Evolutionary conservation across 2,329 filamentous ascomycete species (phyloP).

Genomic region (Alternaria triticina): DNA sequence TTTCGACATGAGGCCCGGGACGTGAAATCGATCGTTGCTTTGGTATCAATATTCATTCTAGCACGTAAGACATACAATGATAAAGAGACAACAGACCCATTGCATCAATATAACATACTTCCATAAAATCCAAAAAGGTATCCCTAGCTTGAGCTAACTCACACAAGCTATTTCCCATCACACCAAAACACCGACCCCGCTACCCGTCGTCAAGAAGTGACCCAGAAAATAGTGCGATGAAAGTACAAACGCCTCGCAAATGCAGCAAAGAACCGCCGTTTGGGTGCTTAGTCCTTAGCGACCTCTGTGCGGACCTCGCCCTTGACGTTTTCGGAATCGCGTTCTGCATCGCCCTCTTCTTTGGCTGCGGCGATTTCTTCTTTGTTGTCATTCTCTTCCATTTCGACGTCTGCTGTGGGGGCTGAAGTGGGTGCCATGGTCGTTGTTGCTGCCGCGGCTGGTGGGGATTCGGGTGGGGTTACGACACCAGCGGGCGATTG

Average conservation of each 20-base stretch:
- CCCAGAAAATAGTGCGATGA: conserved; percentile 1
- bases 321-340: conserved; percentile 39
- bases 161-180: conserved; percentile 12
- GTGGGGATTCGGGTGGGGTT: conserved; percentile 47
- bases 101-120: background rate
- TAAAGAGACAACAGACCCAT: background rate
- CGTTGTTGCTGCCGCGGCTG: conserved; percentile 19
- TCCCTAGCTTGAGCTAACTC: conserved; percentile 6
- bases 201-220: conserved; percentile 6
- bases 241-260: conserved; percentile 20
- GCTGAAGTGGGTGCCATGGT: conserved; percentile 24
- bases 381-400: conserved; percentile 33
- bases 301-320: conserved; percentile 39
- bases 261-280: background rate
- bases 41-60: background rate
- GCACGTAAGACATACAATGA: background rate
- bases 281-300: conserved; percentile 27
- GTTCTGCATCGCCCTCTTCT: conserved; percentile 34
- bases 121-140: conserved; percentile 20
- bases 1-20: too few species aligned
- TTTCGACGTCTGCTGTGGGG: conserved; percentile 38
- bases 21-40: background rate
- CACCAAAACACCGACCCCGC: conserved; percentile 23
- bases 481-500: conserved; percentile 42
- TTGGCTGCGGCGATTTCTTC: conserved; percentile 28